Evolutionary conservation across 1,284 basidiomycete genomes (phyloP).

Genomic region (Fomes fomentarius): DNA sequence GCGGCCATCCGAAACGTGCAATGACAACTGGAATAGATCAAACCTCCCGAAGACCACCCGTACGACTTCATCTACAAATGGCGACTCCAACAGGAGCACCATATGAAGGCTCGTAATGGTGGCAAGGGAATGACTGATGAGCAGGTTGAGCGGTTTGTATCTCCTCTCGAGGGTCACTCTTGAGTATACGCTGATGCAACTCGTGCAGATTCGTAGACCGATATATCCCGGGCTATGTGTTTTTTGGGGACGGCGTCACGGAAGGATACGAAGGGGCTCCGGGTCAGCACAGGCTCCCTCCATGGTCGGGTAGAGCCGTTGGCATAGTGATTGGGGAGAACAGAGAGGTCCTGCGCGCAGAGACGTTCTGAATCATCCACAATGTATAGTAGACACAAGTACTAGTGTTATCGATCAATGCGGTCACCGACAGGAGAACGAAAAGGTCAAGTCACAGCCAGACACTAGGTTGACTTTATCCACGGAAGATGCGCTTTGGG

Average conservation of each 20-base stretch:
- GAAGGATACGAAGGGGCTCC: conserved; percentile 25
- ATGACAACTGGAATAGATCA: conserved; percentile 44
- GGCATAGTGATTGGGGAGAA: conserved; percentile 31
- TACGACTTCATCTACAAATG: conserved; percentile 73
- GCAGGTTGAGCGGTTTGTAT: conserved; percentile 67
- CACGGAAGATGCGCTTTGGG: too few species aligned
- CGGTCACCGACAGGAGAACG: too few species aligned
- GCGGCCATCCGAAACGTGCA: background rate
- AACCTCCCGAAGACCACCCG: conserved; percentile 45
- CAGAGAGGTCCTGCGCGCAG: conserved; percentile 27
- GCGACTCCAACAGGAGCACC: conserved; percentile 85
- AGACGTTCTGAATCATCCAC: conserved; percentile 27
- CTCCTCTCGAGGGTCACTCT: background rate
- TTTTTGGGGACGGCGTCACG: conserved; percentile 60
- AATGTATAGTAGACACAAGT: too few species aligned
- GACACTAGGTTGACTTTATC: too few species aligned
- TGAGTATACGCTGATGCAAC: background rate
- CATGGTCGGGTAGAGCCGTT: conserved; percentile 32
- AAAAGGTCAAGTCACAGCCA: too few species aligned
- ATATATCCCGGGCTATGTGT: conserved; percentile 86
- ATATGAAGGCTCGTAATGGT: conserved; percentile 84
- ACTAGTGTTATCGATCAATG: too few species aligned
- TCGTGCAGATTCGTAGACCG: conserved; percentile 69
- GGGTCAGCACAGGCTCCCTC: conserved; percentile 24
- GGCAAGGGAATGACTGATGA: conserved; percentile 87